Evolutionary conservation across 768 basidiomycete genomes (phyloP).

Genomic region (Termitomyces titanicus): DNA sequence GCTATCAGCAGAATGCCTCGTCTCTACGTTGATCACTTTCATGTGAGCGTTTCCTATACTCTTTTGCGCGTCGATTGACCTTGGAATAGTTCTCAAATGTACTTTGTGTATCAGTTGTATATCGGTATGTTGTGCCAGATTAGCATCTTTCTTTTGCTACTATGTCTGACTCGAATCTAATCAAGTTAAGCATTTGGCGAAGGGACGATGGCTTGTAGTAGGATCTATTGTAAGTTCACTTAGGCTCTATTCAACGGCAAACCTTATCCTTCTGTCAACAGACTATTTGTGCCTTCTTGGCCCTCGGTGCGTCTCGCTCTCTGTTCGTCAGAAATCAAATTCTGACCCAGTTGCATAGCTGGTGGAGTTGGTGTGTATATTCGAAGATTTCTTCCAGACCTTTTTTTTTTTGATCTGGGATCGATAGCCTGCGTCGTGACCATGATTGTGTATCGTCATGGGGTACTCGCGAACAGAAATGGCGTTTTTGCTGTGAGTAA

Average conservation of each 20-base stretch:
- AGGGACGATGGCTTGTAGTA: neutral
- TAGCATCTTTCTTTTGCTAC: neutral
- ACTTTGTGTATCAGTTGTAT: constrained; percentile 39
- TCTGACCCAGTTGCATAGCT: neutral
- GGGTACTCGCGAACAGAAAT: neutral
- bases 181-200: neutral
- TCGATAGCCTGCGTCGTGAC: neutral
- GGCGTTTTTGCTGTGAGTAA: constrained; percentile 25
- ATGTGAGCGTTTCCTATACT: constrained; percentile 25
- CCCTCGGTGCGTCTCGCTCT: neutral
- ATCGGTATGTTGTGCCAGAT: constrained; percentile 18
- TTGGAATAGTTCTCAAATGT: constrained; percentile 35
- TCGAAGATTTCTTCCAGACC: neutral
- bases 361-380: neutral
- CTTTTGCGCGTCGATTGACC: neutral
- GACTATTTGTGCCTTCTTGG: neutral
- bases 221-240: neutral
- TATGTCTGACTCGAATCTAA: neutral
- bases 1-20: constrained; percentile 38
- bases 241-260: too few relatives aligned
- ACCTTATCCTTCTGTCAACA: neutral
- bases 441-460: neutral
- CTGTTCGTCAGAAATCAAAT: neutral
- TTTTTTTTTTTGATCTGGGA: too few relatives aligned
- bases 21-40: constrained; percentile 39